Percentiles rank a stretch among this genome's conserved stretches.
Evolutionary conservation across 2,329 filamentous ascomycete species (phyloP).

Genomic region (Fusarium guadeloupense): DNA sequence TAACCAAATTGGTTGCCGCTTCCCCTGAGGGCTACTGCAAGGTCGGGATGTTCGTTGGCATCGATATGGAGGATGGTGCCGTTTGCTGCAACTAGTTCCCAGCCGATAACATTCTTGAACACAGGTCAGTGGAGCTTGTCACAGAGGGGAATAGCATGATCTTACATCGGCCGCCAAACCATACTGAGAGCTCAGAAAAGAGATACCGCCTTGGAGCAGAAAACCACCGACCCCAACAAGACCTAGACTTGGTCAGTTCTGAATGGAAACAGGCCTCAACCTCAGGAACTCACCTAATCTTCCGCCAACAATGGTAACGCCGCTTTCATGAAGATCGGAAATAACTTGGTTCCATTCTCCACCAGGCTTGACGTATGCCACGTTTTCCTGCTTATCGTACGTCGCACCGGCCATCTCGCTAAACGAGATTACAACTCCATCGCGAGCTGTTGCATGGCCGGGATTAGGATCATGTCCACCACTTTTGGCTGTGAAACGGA

Average conservation of each 20-base stretch:
- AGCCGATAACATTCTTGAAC: not conserved
- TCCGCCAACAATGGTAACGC: constrained; percentile 8
- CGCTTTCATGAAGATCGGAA: not conserved
- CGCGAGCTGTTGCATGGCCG: not conserved
- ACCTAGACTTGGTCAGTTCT: accelerated
- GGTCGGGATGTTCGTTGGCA: constrained; percentile 2
- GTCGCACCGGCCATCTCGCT: constrained; percentile 3
- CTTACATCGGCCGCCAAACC: constrained; percentile 23
- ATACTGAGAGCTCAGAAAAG: constrained; percentile 19
- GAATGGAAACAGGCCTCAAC: not conserved
- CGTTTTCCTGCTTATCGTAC: constrained; percentile 6
- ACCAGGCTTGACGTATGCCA: constrained; percentile 21
- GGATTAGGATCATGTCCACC: constrained; percentile 23
- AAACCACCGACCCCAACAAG: constrained; percentile 22
- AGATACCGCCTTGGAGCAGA: constrained; percentile 7
- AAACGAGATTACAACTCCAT: constrained; percentile 20
- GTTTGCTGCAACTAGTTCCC: constrained; percentile 20
- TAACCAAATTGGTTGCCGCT: constrained; percentile 21
- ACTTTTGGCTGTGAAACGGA: constrained; percentile 17
- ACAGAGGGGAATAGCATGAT: no score
- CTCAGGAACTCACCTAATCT: not conserved
- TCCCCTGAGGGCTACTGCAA: constrained; percentile 13
- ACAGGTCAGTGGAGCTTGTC: no score
- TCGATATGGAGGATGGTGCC: constrained; percentile 15
- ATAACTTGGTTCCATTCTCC: constrained; percentile 32